Evolutionary conservation across 345 rosid genomes (phyloP).

Genomic region (Camelina hispida): DNA sequence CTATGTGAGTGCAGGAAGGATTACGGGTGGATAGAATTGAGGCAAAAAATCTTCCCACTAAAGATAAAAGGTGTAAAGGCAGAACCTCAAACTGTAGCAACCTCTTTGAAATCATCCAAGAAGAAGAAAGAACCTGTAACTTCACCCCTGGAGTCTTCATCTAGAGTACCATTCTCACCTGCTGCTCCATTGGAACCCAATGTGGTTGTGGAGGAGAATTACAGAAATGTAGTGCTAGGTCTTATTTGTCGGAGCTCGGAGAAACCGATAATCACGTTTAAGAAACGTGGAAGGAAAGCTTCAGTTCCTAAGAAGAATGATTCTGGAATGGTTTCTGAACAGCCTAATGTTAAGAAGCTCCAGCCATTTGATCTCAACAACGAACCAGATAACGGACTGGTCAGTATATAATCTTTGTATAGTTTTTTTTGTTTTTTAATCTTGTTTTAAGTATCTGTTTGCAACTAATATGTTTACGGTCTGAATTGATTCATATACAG

Average conservation of each 20-base stretch:
- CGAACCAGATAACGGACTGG: conserved; percentile 44
- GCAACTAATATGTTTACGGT: not conserved
- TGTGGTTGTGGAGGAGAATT: not conserved
- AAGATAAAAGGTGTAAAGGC: not conserved
- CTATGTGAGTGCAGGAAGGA: conserved; percentile 34
- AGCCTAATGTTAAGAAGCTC: not conserved
- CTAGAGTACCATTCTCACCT: conserved; percentile 3
- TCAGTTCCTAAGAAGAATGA: not conserved
- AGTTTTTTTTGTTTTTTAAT: not conserved
- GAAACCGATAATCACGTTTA: not conserved
- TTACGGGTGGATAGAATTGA: not conserved
- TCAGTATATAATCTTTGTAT: conserved; percentile 28
- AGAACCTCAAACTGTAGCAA: not conserved
- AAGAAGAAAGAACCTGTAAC: conserved; percentile 1
- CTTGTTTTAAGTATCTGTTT: not conserved
- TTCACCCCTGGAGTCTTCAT: not conserved
- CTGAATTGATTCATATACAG: conserved; percentile 17
- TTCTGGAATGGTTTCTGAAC: not conserved
- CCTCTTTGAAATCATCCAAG: not conserved
- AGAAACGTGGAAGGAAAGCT: not conserved
- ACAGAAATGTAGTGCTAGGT: conserved; percentile 1
- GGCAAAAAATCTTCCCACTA: not conserved
- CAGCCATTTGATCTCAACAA: not conserved
- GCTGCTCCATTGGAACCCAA: conserved; percentile 35
- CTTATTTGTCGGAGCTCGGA: conserved; percentile 2